Percentiles rank a stretch among this genome's conserved stretches.
Conservation (phyloP, 192 early-diverging fungal genomes). For the Dimargaris verticillata region DNA sequence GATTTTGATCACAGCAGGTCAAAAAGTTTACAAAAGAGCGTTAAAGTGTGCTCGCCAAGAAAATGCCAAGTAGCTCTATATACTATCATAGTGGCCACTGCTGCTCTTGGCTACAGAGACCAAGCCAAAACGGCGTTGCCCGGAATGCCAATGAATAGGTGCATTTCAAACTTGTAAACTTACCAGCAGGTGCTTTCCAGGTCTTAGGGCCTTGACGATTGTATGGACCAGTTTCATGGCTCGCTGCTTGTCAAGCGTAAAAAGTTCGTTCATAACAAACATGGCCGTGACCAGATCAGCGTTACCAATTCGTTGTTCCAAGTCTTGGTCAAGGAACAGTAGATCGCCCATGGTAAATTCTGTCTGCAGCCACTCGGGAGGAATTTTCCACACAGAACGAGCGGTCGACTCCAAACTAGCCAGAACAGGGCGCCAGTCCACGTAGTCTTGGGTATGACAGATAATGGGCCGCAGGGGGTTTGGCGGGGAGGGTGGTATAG, state of each 20-base stretch:
- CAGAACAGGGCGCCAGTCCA: conserved; percentile 40
- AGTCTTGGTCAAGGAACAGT: conserved; percentile 26
- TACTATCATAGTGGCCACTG: too few relatives aligned
- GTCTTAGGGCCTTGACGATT: conserved; percentile 42
- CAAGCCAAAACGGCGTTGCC: too few relatives aligned
- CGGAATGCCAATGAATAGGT: too few relatives aligned
- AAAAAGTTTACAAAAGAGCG: too few relatives aligned
- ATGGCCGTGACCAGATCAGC: conserved; percentile 67
- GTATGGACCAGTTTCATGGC: conserved; percentile 62
- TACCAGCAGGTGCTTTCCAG: conserved; percentile 56
- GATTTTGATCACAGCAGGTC: too few relatives aligned
- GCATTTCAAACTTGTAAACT: too few relatives aligned
- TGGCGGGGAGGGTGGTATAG: not conserved
- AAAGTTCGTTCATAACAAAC: conserved; percentile 88
- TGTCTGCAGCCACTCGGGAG: conserved; percentile 28
- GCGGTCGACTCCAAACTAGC: conserved; percentile 32
- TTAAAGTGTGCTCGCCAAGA: too few relatives aligned
- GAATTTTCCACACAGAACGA: conserved; percentile 34
- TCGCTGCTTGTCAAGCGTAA: conserved; percentile 48
- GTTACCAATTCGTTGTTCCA: conserved; percentile 28
- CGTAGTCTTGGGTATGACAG: conserved; percentile 37
- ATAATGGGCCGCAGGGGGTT: conserved; percentile 11
- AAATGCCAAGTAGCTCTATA: too few relatives aligned
- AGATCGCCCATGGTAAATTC: conserved; percentile 42
- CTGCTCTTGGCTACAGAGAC: too few relatives aligned